A percentile compares a stretch with the other conserved stretches of the same genome.
phyloP scores from a whole-genome alignment of 2,329 filamentous ascomycete genomes.

The Endocalyx cinctus region DNA sequence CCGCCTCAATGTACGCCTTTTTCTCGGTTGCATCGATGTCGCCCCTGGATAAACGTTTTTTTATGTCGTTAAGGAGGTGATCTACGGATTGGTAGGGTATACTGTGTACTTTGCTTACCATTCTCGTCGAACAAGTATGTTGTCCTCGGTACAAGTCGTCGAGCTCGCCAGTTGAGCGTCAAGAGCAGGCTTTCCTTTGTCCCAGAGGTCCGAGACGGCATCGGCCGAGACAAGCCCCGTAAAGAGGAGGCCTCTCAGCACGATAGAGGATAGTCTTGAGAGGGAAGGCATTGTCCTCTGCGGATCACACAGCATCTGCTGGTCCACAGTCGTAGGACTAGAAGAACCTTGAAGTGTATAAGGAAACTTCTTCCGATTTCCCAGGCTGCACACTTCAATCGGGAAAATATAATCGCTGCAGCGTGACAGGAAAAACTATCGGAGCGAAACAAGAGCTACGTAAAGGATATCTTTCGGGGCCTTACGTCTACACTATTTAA shows the following conservation, averaged over 20 bases:
- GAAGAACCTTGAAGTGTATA: too few species aligned
- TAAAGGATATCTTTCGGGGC: too few species aligned
- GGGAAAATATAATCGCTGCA: too few species aligned
- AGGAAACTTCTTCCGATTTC: too few species aligned
- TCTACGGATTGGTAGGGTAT: too few species aligned
- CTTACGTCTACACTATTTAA: too few species aligned
- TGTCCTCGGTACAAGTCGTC: conserved; percentile 17
- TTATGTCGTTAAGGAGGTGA: too few species aligned
- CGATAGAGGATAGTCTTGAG: conserved; percentile 3
- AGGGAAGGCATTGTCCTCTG: conserved; percentile 11
- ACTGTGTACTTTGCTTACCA: conserved; percentile 17
- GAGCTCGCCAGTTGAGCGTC: conserved; percentile 19
- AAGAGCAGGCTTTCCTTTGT: conserved; percentile 15
- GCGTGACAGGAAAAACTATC: too few species aligned
- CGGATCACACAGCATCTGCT: too few species aligned
- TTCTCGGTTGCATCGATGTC: conserved; percentile 9
- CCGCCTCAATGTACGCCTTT: conserved; percentile 21
- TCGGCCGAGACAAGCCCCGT: conserved; percentile 11
- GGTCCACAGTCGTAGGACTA: too few species aligned
- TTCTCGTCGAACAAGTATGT: conserved; percentile 18
- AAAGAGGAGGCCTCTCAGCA: conserved; percentile 6
- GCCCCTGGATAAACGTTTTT: conserved; percentile 10
- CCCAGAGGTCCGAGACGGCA: conserved; percentile 19
- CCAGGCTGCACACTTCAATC: too few species aligned
- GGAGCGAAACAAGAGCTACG: too few species aligned